Evolutionary conservation across 805 yeast genomes (phyloP), one percentile per base, ranked within the genome.

Genomic region (Metschnikowia vanudenii): DNA sequence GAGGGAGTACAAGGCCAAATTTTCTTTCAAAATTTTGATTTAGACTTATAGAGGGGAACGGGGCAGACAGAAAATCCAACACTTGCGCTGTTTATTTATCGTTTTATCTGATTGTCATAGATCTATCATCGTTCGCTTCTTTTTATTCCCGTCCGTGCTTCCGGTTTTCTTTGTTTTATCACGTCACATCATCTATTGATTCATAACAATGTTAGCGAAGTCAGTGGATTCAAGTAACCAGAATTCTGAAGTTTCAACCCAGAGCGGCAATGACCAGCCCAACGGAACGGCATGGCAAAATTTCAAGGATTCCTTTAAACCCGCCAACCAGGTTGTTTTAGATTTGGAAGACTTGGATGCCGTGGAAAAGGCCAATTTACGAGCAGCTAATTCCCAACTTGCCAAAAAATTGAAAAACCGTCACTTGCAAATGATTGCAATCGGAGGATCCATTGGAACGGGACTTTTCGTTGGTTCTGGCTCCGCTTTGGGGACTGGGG

Each of bases 371-470:
- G 65, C 65, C 39, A 65, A 65, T 35, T 39, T 61, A 18, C 51
- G 56, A 22, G 52, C 65, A 2, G 62, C 65, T 30, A 56, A 55
- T 41, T 55, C 58, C 28, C 52, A 47, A 37, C 54, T 54, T n/a
- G 37, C 54, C 13, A 52, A 50, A 40, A 45, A 44, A 20, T 50
- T 55, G 43, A 80, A 78, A 56, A 76, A 79, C 36, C 74, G 91
- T 59, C 92, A 87, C 62, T 65, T 87, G 54, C 82, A 84, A 50
- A 82, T 85, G 88, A 87, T 87, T 67, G 90, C 94, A 41, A 73
- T 87, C 51, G 94, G 92, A 54, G 91, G 92, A 36, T 78, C 85
- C 49, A 86, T 88, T 55, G 96, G 96, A 56, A 84, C 92, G 8
- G 96, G 94, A 59, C 71, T 88, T 42, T 81, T 88, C 51, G 85